Percentiles rank a stretch among this genome's conserved stretches.
These are phyloP conservation scores for Pyricularia grisea DNA, from an alignment of 2,329 filamentous ascomycete species.

Conservation along the genomic window DNA sequence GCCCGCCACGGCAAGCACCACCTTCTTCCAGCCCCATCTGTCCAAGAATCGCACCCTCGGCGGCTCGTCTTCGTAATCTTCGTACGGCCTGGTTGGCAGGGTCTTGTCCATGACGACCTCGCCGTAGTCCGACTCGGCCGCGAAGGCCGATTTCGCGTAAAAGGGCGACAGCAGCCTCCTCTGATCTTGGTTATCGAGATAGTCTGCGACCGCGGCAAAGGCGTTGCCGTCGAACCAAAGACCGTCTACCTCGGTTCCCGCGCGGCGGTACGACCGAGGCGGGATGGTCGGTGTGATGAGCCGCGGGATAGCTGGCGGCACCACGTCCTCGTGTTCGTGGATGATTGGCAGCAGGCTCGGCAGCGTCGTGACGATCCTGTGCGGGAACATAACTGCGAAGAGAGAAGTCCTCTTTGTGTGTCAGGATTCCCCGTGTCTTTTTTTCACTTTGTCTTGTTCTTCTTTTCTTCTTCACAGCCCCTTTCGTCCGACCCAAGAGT, in stretches of 20 bases:
- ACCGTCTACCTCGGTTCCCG: not conserved
- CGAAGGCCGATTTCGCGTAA: not conserved
- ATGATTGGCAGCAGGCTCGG: conserved; percentile 25
- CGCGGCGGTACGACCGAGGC: conserved; percentile 11
- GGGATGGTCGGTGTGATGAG: conserved; percentile 18
- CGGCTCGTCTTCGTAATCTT: not conserved
- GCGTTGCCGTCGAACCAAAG: conserved; percentile 4
- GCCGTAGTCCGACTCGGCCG: no score
- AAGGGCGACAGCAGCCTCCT: not conserved
- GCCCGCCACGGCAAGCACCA: conserved; percentile 14
- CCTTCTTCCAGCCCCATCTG: conserved; percentile 23
- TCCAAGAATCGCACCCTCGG: conserved; percentile 10
- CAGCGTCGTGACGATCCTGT: conserved; percentile 11
- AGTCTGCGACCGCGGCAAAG: conserved; percentile 1
- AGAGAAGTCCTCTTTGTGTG: not conserved
- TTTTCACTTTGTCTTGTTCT: not conserved
- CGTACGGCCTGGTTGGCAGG: not conserved
- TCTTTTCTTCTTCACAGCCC: not conserved
- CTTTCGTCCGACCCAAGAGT: not conserved
- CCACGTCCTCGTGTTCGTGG: conserved; percentile 21
- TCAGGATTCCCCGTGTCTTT: not conserved
- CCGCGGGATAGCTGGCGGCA: conserved; percentile 13
- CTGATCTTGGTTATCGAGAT: not conserved
- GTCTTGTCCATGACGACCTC: not conserved
- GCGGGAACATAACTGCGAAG: conserved; percentile 5